Evolutionary conservation across 805 yeast species (phyloP), one percentile per base, ranked within the genome.

Genomic region (Nakazawaea siamensis): DNA sequence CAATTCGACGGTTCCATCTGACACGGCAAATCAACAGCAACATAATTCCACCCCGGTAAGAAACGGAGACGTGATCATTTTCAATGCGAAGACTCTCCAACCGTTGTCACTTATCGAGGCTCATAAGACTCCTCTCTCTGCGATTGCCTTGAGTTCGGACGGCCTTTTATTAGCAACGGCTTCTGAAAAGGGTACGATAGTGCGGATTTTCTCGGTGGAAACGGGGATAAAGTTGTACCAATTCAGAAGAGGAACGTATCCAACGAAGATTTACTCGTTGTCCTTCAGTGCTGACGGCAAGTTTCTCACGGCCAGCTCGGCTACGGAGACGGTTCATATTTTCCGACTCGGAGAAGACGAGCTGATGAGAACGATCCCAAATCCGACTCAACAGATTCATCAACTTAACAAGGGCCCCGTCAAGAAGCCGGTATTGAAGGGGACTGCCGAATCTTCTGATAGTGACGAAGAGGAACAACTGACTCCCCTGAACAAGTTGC

Each of bases 291-390:
- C 70, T 13, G 84, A 84, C 44, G 80, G 85, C 44, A 68, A 65
- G 34, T 77, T 80, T 50, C 67, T 92, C 24, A 74, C 86, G 16
- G 97, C 90, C 4, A 77, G 92, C 17, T 80, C 94, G 18, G 81
- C 95, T 0, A 85, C 94, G 14, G 94, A 83, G 38, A 92, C 98
- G 0, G 94, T 92, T 13, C 98, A 92, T 54, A 76, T 92, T 17
- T 92, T 90, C 65, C 70, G 87, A 39, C 57, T 88, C 35, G 82
- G 76, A 1, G 75, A 68, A 39, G 61, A 57, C 34, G 63, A 58
- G 36, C 55, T 58, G 1, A 52, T 54, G 18, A 57, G 57, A 39
- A 57, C 61, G 1, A 45, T 14, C 39, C 48, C 27, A 39, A 37
- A 43, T 24, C 51, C 49, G 7, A 31, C 41, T 13, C 45, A 42